phyloP scores from a whole-genome alignment of 2,329 filamentous ascomycete species.

The Purpureocillium takamizusanense region DNA sequence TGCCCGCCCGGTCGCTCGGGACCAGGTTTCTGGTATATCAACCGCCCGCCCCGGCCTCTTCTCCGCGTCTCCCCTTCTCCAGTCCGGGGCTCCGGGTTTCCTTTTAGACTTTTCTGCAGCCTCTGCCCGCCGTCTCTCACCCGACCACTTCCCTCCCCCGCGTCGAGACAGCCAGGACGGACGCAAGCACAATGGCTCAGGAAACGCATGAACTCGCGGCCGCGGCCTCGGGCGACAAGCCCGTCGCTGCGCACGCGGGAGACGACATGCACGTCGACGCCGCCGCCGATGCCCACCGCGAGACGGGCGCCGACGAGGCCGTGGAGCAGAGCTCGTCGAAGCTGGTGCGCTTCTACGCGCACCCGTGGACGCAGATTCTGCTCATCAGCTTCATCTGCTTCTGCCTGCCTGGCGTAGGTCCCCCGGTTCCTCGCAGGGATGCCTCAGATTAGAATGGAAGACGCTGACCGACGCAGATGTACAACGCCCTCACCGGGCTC shows the following conservation, averaged over 20 bases:
- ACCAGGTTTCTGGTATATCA: too few species aligned
- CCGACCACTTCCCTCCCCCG: background rate
- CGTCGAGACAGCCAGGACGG: too few species aligned
- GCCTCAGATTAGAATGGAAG: too few species aligned
- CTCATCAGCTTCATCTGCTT: slow-evolving; percentile 41
- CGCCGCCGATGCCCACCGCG: too few species aligned
- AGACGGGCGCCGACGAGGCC: too few species aligned
- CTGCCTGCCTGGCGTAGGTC: slow-evolving; percentile 33
- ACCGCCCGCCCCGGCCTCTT: too few species aligned
- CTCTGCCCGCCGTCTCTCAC: background rate
- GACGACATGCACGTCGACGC: too few species aligned
- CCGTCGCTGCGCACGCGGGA: background rate
- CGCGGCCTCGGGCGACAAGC: slow-evolving; percentile 2
- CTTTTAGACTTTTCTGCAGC: background rate
- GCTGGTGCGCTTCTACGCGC: slow-evolving; percentile 22
- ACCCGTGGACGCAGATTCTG: slow-evolving; percentile 38
- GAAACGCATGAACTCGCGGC: background rate
- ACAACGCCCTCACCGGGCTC: slow-evolving; percentile 34
- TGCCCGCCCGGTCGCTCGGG: too few species aligned
- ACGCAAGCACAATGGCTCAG: background rate
- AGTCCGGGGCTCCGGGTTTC: background rate
- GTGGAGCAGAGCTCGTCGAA: slow-evolving; percentile 5
- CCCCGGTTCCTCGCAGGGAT: too few species aligned
- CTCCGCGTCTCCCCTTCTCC: background rate
- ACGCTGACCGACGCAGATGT: slow-evolving; percentile 25